A percentile compares a stretch with the other conserved stretches of the same genome.
These are phyloP conservation scores for Halophytophthora polymorphica DNA, from an alignment of 352 stramenopile species.

Conservation along the genomic window DNA sequence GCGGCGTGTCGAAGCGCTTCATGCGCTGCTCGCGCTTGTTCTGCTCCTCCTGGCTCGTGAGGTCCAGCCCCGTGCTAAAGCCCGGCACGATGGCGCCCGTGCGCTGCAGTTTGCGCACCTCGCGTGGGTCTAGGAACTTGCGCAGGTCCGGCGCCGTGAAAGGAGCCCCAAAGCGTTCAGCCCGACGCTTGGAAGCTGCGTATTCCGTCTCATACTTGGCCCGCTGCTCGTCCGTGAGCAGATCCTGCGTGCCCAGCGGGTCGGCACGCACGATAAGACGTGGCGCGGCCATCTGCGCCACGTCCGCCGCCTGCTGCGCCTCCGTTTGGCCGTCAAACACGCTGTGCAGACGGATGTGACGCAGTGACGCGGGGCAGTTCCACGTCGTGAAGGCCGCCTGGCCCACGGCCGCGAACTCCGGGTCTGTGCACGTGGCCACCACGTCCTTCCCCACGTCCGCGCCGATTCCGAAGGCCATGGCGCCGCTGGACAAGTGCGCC, in stretches of 20 bases:
- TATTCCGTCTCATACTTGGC: conserved; percentile 47
- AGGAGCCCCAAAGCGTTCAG: conserved; percentile 59
- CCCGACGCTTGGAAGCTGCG: conserved; percentile 40
- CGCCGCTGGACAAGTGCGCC: conserved; percentile 26
- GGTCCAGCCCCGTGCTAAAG: conserved; percentile 72
- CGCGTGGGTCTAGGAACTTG: conserved; percentile 78
- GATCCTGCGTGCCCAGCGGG: conserved; percentile 46
- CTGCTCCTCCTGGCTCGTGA: conserved; percentile 59
- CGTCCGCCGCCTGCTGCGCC: conserved; percentile 26
- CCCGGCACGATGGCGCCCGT: conserved; percentile 54
- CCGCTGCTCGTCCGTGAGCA: conserved; percentile 55
- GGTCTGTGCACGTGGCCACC: conserved; percentile 47
- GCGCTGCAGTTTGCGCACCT: conserved; percentile 71
- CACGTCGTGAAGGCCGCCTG: conserved; percentile 66
- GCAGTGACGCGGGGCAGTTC: conserved; percentile 50
- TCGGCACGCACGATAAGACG: conserved; percentile 61
- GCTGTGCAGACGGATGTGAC: conserved; percentile 38
- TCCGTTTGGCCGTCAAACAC: conserved; percentile 27
- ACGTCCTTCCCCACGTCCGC: conserved; percentile 49
- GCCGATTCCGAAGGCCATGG: conserved; percentile 51
- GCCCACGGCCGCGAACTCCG: conserved; percentile 32
- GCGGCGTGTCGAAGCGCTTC: conserved; percentile 74
- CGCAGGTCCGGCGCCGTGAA: conserved; percentile 66
- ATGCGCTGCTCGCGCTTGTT: conserved; percentile 71
- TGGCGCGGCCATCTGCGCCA: conserved; percentile 37